phyloP scores from a whole-genome alignment of 2,329 filamentous ascomycete genomes.

The Alternaria brassicae region DNA sequence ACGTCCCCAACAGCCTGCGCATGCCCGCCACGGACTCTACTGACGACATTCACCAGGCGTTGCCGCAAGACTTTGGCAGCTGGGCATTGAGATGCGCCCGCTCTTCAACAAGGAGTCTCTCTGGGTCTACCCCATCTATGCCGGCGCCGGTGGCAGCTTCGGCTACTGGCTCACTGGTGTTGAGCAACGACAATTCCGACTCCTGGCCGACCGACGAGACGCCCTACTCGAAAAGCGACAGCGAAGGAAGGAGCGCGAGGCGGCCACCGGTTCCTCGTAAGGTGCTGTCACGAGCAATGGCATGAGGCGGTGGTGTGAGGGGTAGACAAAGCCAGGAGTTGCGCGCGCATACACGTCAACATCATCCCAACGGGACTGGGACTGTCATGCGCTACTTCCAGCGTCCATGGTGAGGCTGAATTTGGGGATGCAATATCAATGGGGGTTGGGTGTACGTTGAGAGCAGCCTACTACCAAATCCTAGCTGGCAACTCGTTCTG shows the following conservation, averaged over 20 bases:
- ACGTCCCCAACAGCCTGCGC: slow-evolving; percentile 51
- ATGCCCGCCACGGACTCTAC: slow-evolving; percentile 22
- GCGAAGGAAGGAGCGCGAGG: slow-evolving; percentile 73
- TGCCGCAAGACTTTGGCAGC: slow-evolving; percentile 91
- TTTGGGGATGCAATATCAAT: slow-evolving; percentile 2
- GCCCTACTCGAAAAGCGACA: slow-evolving; percentile 87
- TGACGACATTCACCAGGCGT: slow-evolving; percentile 67
- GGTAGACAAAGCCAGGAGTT: slow-evolving; percentile 1
- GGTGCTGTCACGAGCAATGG: not conserved
- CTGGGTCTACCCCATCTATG: slow-evolving; percentile 93
- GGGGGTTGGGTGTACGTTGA: slow-evolving; percentile 15
- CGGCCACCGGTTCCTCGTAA: slow-evolving; percentile 27
- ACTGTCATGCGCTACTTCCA: slow-evolving; percentile 10
- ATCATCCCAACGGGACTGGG: slow-evolving; percentile 3
- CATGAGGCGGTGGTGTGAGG: slow-evolving; percentile 3
- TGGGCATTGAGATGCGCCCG: slow-evolving; percentile 97
- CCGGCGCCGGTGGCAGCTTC: slow-evolving; percentile 83
- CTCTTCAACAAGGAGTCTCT: slow-evolving; percentile 84
- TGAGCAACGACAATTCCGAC: slow-evolving; percentile 78
- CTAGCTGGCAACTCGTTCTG: slow-evolving; percentile 42
- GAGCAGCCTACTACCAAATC: slow-evolving; percentile 35
- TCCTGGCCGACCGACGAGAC: slow-evolving; percentile 80
- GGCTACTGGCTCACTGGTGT: slow-evolving; percentile 97
- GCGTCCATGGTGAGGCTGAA: slow-evolving; percentile 4
- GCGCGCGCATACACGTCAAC: not conserved